Base-by-base conservation (phyloP, 2,329 filamentous ascomycete species). In the Cladosporium colombiae region DNA sequence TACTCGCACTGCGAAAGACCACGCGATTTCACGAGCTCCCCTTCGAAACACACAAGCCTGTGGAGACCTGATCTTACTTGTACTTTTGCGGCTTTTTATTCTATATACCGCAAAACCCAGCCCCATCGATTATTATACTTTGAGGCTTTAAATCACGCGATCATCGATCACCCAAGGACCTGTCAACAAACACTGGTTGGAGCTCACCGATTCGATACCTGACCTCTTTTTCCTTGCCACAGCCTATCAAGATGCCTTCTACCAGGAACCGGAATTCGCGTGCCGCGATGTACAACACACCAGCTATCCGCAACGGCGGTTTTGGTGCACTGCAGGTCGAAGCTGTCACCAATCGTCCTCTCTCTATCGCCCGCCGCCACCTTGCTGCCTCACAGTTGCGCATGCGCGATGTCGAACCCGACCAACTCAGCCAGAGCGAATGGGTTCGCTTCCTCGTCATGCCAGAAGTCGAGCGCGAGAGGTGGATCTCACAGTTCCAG, bases 391-490 rank as follows among this genome's bases (percentile, higher is more conserved):
- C 69, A 44, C 70, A 74, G 61, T 70, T 76, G 10, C 74, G 74
- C 52, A 76, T 76, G 72, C 74, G 74, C 56, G 72, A 74, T 40
- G 75, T 76, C 68, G 74, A 76, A 63, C 74, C 74, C 7, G 71
- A 76, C 35, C 74, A 76, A 65, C 67, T 76, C 46, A 71, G 68
- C 67, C 72, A 70, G 6, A 73, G 71, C 65, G 74, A 76, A 65
- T 76, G 74, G 74, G 72, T 76, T 29, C 69, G 70, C 29, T 76
- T 76, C 69, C 70, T 76, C 23, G 74, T 74, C 29, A 76, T 76
- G 74, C 71, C 72, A 33, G 70, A 71, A 50, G 61, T 66, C 58
- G 74, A 76, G 67, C 71, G 74, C n/a, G 74, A 76, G 2, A 65
- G 74, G 29, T 76, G 74, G 72, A 76, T 76, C 33, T 65, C 70